These are phyloP conservation scores for Xylariaceae sp. DNA, from an alignment of 2,329 filamentous ascomycete species.

Conservation along the genomic window DNA sequence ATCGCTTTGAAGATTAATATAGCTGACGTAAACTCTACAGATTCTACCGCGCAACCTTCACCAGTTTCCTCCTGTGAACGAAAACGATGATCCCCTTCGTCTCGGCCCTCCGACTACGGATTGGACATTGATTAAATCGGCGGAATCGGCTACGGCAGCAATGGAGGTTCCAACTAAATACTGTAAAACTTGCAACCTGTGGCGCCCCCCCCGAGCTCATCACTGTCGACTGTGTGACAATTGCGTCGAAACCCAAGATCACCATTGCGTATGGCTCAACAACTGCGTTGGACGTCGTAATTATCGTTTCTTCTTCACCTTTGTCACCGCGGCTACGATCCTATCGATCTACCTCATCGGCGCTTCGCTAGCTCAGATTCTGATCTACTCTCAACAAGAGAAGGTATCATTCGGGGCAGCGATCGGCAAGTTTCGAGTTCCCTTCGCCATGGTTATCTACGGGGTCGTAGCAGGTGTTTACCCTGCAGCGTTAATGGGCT, in stretches of 20 bases:
- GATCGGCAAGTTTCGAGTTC: conserved; percentile 67
- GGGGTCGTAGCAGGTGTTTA: conserved; percentile 72
- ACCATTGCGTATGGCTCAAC: conserved; percentile 98
- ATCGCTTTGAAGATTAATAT: background rate
- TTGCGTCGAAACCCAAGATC: conserved; percentile 94
- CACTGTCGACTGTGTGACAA: conserved; percentile 97
- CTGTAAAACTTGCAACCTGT: conserved; percentile 96
- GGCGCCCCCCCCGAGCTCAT: conserved; percentile 91
- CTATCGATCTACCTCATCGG: conserved; percentile 72
- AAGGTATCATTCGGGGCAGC: conserved; percentile 63
- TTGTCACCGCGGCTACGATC: conserved; percentile 75
- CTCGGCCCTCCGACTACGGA: conserved; percentile 84
- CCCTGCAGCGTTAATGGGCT: conserved; percentile 76
- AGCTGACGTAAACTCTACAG: conserved; percentile 37
- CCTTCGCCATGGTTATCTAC: conserved; percentile 87
- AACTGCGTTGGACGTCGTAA: conserved; percentile 96
- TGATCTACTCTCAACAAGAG: conserved; percentile 64
- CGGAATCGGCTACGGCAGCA: conserved; percentile 69
- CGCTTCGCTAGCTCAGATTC: conserved; percentile 74
- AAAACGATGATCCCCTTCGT: conserved; percentile 74
- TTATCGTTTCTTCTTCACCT: conserved; percentile 96
- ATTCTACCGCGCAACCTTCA: conserved; percentile 92
- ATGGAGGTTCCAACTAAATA: conserved; percentile 99
- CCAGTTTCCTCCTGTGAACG: conserved; percentile 71
- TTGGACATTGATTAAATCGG: conserved; percentile 87